phyloP scores from a whole-genome alignment of 306 rosid species.

The Casuarina cunninghamiana region DNA sequence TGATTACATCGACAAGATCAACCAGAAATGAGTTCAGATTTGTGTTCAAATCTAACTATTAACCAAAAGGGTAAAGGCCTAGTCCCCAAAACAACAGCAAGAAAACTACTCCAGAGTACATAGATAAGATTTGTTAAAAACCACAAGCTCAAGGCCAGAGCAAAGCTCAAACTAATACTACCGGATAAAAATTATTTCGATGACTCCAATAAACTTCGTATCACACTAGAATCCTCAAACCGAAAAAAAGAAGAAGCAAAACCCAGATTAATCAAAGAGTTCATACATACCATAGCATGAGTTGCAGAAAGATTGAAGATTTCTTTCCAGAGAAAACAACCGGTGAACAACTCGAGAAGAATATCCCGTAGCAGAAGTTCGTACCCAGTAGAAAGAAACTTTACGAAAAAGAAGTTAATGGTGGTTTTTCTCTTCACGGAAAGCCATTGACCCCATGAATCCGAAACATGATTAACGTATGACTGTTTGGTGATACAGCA shows the following conservation, averaged over 20 bases:
- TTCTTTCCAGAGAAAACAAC: neutral
- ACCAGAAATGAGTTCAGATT: too few relatives aligned
- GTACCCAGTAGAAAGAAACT: slow-evolving; percentile 34
- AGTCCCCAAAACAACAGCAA: neutral
- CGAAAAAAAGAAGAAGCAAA: neutral
- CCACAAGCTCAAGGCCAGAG: neutral
- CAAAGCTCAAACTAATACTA: neutral
- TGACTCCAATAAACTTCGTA: slow-evolving; percentile 14
- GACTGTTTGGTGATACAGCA: slow-evolving; percentile 32
- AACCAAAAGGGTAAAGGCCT: neutral
- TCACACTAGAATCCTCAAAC: neutral
- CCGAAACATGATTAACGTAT: neutral
- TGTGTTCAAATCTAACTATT: neutral
- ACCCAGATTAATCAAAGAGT: slow-evolving; percentile 4
- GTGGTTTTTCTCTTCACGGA: slow-evolving; percentile 28
- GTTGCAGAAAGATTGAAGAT: slow-evolving; percentile 1
- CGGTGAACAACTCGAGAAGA: neutral
- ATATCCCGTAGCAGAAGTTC: neutral
- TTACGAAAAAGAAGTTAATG: slow-evolving; percentile 5
- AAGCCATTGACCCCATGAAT: slow-evolving; percentile 25
- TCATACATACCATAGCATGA: neutral
- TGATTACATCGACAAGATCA: neutral
- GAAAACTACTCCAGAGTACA: neutral
- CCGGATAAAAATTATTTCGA: neutral
- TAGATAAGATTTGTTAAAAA: neutral